phyloP scores from a whole-genome alignment of 163 green algal species.

The Prototheca wickerhamii region DNA sequence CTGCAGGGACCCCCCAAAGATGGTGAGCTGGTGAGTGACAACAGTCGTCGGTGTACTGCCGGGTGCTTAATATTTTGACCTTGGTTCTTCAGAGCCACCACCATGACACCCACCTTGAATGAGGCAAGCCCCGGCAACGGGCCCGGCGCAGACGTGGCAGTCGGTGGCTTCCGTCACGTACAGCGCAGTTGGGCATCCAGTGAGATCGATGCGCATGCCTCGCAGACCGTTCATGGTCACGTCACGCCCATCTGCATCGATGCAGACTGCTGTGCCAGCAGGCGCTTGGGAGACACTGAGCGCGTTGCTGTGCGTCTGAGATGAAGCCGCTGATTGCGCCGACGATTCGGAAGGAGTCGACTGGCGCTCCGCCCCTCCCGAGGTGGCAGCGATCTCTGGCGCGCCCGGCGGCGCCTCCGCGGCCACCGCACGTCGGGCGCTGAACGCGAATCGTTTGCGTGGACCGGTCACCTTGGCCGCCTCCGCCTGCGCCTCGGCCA shows the following conservation, averaged over 20 bases:
- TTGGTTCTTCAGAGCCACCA: neutral
- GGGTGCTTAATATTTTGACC: neutral
- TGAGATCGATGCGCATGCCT: neutral
- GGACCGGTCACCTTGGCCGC: neutral
- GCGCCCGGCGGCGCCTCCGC: too few species aligned
- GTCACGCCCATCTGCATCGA: neutral
- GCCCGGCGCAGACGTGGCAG: slow-evolving; percentile 43
- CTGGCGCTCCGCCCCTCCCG: too few species aligned
- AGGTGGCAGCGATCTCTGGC: too few species aligned
- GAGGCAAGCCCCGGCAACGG: slow-evolving; percentile 38
- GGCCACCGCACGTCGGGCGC: too few species aligned
- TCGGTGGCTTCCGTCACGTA: slow-evolving; percentile 33
- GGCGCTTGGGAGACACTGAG: too few species aligned
- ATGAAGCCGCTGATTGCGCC: neutral
- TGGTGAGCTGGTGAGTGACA: too few species aligned
- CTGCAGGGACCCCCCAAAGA: slow-evolving; percentile 33
- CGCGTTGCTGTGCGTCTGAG: too few species aligned
- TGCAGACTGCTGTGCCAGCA: neutral
- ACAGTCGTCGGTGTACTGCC: too few species aligned
- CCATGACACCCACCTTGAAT: slow-evolving; percentile 9
- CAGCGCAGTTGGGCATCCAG: slow-evolving; percentile 25
- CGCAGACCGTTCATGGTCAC: neutral
- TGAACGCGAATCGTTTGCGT: neutral
- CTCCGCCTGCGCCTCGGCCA: neutral
- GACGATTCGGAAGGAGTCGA: neutral